phyloP scores from a whole-genome alignment of 257 asterid genomes.

The Solanum okadae region DNA sequence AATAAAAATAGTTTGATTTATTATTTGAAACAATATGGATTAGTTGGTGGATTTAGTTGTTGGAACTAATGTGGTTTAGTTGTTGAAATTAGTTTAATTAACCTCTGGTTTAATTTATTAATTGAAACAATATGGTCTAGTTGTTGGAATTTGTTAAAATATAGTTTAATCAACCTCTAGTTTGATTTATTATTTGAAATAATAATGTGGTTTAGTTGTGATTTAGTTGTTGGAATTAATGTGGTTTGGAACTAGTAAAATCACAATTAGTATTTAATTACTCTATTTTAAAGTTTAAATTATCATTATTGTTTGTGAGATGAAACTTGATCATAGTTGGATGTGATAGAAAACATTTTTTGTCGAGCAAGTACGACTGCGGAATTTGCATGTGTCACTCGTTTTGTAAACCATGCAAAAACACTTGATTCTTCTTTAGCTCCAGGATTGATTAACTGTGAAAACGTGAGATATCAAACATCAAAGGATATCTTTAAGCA shows the following conservation, averaged over 20 bases:
- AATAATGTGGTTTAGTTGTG: neutral
- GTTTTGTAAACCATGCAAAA: neutral
- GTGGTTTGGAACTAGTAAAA: neutral
- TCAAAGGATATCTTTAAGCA: neutral
- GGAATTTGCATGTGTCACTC: neutral
- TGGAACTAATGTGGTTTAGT: neutral
- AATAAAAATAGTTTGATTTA: neutral
- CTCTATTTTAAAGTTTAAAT: neutral
- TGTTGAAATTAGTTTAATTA: neutral
- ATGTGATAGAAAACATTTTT: neutral
- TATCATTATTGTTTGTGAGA: neutral
- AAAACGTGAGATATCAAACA: neutral
- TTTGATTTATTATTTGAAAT: neutral
- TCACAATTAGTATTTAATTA: neutral
- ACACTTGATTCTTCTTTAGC: neutral
- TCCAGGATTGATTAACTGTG: neutral
- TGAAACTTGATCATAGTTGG: neutral
- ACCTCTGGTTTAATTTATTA: too few species aligned
- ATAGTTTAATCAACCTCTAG: neutral
- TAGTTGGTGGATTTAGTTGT: neutral
- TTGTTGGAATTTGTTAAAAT: neutral
- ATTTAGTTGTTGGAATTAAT: neutral
- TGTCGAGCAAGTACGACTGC: neutral
- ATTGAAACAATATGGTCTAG: neutral
- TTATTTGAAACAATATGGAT: neutral